Evolutionary conservation across 2,329 filamentous ascomycete species (phyloP).

Genomic region (Cladosporium sp.): DNA sequence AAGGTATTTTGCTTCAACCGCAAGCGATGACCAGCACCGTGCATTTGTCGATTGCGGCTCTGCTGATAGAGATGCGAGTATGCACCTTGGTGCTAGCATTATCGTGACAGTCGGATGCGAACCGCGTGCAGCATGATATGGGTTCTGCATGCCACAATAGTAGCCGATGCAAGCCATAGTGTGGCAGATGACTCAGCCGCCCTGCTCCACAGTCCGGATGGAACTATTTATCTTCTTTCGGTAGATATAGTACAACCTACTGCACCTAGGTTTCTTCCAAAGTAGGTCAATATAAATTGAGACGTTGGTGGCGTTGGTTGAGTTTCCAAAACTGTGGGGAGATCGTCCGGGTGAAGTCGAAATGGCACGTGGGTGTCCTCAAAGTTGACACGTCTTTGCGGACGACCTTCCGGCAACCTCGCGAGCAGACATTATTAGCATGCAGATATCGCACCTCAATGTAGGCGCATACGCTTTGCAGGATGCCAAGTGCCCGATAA

Average conservation of each 20-base stretch:
- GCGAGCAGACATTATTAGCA: background rate
- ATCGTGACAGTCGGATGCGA: background rate
- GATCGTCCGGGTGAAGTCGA: background rate
- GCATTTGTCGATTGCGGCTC: no score
- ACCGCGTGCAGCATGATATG: background rate
- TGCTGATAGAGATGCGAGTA: no score
- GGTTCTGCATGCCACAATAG: background rate
- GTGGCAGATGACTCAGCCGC: background rate
- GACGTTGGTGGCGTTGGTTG: conserved; percentile 4
- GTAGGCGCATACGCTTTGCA: background rate
- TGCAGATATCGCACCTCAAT: background rate
- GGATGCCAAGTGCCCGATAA: background rate
- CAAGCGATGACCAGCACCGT: no score
- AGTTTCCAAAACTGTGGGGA: background rate
- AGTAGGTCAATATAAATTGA: background rate
- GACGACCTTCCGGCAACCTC: background rate
- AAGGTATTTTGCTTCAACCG: no score
- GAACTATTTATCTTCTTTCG: no score
- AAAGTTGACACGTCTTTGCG: background rate
- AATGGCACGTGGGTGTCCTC: background rate
- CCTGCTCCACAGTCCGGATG: background rate
- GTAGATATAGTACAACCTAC: no score
- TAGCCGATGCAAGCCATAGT: background rate
- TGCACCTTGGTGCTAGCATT: background rate
- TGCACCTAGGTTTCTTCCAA: conserved; percentile 5